Evolutionary conservation across 176 grass and related monocot species (phyloP).

Genomic region (Thalia dealbata): DNA sequence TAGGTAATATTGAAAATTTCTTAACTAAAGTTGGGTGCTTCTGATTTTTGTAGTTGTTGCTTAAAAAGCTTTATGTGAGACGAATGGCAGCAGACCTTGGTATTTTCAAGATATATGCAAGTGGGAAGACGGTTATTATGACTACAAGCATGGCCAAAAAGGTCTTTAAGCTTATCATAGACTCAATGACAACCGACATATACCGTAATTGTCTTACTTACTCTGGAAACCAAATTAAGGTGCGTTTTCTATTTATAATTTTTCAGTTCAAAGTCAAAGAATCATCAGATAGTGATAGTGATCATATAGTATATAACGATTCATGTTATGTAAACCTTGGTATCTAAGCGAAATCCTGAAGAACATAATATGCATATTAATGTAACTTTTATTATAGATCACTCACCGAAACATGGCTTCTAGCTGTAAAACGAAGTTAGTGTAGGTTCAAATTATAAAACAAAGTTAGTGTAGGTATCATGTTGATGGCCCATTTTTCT

Average conservation of each 20-base stretch:
- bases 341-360: too few species aligned
- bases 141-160: slow-evolving; percentile 76
- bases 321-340: too few species aligned
- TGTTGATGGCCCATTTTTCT: too few species aligned
- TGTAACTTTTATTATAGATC: too few species aligned
- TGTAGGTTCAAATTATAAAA: too few species aligned
- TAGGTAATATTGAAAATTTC: not conserved
- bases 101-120: slow-evolving; percentile 60
- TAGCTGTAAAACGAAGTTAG: too few species aligned
- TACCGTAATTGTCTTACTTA: slow-evolving; percentile 54
- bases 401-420: too few species aligned
- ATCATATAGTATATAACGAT: too few species aligned
- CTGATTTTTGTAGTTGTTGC: slow-evolving; percentile 55
- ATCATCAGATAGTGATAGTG: not conserved
- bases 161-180: slow-evolving; percentile 78
- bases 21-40: slow-evolving; percentile 10
- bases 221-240: slow-evolving; percentile 71
- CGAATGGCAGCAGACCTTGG: slow-evolving; percentile 91
- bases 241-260: slow-evolving; percentile 7
- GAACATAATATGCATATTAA: too few species aligned
- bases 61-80: slow-evolving; percentile 87
- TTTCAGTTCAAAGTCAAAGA: too few species aligned
- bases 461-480: too few species aligned
- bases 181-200: slow-evolving; percentile 65
- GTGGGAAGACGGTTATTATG: slow-evolving; percentile 62